Evolutionary conservation across 2,329 filamentous ascomycete genomes (phyloP), one percentile per base, ranked within the genome.

Genomic region (Claviceps cyperi): DNA sequence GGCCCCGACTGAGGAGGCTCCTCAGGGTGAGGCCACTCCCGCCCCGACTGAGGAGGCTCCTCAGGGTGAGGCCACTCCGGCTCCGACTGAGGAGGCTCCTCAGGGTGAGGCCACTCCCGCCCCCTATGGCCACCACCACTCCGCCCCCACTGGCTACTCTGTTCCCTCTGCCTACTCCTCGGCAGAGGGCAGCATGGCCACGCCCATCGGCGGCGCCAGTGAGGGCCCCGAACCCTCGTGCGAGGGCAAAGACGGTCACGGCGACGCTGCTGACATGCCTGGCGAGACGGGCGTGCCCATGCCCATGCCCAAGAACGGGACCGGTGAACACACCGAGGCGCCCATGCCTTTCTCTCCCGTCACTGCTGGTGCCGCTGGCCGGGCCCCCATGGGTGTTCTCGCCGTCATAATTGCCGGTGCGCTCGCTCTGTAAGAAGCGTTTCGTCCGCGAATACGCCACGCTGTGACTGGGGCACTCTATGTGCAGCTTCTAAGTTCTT

Each of bases 341-440:
- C 46, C 46, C 47, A 52, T 36, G 40, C 51, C 45, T 36, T 14
- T n/a, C 28, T 19, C n/a, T 9, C 28, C 49, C 50, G 57, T 58
- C 51, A 58, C 58, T 49, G 60, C 52, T 52, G 64, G 57, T 48
- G 65, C 64, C 49, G 62, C 61, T 48, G 57, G 55, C 47, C 38
- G 64, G 50, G 59, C 55, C 54, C 57, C 62, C 56, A 40, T 63
- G 21, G 62, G 63, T n/a, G 62, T 55, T 48, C 48, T 65, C 19
- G 65, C 62, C 57, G 57, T 66, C 55, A 55, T 62, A 46, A 61
- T 56, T 46, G 51, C 65, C 45, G 62, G 55, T 52, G 64, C 57
- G 51, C 50, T 67, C 54, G 64, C 65, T 55, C 63, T 68, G 63
- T 68, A 67, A 66, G 38, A 11, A 44, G 15, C 40, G 5, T 21